Conservation (phyloP, 2,329 filamentous ascomycete species). For the Colletotrichum liaoningense region DNA sequence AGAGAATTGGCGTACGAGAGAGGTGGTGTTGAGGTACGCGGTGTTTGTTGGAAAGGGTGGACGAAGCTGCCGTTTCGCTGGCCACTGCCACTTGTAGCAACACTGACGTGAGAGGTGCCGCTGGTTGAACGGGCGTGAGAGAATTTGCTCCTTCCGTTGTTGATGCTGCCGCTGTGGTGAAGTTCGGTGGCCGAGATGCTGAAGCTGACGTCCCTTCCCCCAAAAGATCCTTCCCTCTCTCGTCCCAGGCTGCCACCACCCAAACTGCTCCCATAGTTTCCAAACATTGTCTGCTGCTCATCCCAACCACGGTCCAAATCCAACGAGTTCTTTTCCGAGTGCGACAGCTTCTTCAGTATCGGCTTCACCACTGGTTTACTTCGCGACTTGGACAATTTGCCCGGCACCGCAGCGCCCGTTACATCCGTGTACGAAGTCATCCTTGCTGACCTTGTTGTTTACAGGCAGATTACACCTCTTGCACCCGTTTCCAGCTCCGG, state of each 20-base stretch:
- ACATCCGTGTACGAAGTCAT: conserved; percentile 52
- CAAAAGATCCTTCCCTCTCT: conserved; percentile 37
- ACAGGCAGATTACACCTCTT: background rate
- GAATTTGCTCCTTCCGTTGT: conserved; percentile 51
- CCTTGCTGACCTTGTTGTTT: background rate
- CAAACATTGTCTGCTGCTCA: conserved; percentile 33
- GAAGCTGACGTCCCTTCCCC: conserved; percentile 59
- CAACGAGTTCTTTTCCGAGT: conserved; percentile 73
- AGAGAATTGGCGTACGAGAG: conserved; percentile 68
- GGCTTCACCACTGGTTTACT: conserved; percentile 66
- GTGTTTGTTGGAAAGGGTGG: conserved; percentile 74
- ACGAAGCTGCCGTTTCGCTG: conserved; percentile 63
- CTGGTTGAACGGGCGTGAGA: conserved; percentile 70
- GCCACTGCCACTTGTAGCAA: conserved; percentile 65
- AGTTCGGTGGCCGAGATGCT: conserved; percentile 52
- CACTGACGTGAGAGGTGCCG: conserved; percentile 67
- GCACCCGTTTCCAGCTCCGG: background rate
- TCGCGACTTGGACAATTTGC: conserved; percentile 58
- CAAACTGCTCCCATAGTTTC: conserved; percentile 35
- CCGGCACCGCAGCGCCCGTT: conserved; percentile 42
- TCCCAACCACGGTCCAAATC: conserved; percentile 66
- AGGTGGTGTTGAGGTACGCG: conserved; percentile 69
- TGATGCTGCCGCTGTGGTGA: conserved; percentile 28
- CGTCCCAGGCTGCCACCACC: conserved; percentile 42
- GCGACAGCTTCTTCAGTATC: conserved; percentile 69